A percentile compares a stretch with the other conserved stretches of the same genome.
Conservation (phyloP, 2,329 filamentous ascomycete species). For the Bipolaris gigantea region DNA sequence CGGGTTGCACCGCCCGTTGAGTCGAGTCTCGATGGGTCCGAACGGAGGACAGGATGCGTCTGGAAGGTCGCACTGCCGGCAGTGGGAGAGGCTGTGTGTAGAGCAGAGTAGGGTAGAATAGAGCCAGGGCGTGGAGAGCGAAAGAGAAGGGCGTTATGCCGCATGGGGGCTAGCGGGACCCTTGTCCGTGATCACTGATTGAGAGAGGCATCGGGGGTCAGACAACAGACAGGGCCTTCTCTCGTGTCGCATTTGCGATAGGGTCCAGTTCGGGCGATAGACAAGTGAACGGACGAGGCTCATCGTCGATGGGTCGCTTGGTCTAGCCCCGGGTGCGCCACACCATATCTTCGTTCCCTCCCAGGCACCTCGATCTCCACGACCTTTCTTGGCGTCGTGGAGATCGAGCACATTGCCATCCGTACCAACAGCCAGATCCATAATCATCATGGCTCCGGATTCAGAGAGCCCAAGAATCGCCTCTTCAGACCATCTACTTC, state of each 20-base stretch:
- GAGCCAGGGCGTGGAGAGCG: too few species aligned
- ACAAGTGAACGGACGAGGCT: slow-evolving; percentile 7
- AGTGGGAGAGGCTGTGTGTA: too few species aligned
- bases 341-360: slow-evolving; percentile 3
- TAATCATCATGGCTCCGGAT: slow-evolving; percentile 18
- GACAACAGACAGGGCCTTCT: background rate
- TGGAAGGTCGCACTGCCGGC: background rate
- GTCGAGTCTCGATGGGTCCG: background rate
- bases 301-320: slow-evolving; percentile 22
- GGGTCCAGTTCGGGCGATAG: slow-evolving; percentile 5
- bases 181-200: slow-evolving; percentile 10
- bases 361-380: slow-evolving; percentile 18
- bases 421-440: slow-evolving; percentile 12
- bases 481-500: background rate
- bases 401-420: slow-evolving; percentile 22
- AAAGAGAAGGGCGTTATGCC: background rate
- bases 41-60: background rate
- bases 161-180: background rate
- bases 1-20: slow-evolving; percentile 13
- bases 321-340: slow-evolving; percentile 14
- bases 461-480: background rate
- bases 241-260: slow-evolving; percentile 6
- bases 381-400: slow-evolving; percentile 18
- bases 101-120: too few species aligned
- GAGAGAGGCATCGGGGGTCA: slow-evolving; percentile 1